Conservation (phyloP, 1,284 basidiomycete species). For the Fomitopsis schrenkii region DNA sequence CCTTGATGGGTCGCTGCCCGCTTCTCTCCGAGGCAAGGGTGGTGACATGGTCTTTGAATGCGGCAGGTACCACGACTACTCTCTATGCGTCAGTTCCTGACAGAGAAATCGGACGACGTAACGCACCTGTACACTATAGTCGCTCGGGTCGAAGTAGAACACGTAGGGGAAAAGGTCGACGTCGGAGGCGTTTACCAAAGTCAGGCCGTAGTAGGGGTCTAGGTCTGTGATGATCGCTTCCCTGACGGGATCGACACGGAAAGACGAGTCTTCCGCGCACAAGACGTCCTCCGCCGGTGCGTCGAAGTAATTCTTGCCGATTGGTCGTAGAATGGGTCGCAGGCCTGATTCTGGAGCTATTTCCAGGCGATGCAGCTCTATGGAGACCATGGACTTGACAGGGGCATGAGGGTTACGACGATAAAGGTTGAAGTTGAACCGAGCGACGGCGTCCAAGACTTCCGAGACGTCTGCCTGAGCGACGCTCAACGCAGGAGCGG, state of each 20-base stretch:
- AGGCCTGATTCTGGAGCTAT: not conserved
- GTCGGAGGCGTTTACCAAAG: not conserved
- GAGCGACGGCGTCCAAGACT: not conserved
- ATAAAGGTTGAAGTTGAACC: constrained; percentile 2
- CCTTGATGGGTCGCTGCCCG: not conserved
- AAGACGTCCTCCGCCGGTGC: not conserved
- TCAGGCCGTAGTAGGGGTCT: not conserved
- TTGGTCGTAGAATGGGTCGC: not conserved
- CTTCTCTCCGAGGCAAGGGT: not conserved
- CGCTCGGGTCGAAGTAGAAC: constrained; percentile 12
- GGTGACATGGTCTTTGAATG: constrained; percentile 3
- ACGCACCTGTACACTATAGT: constrained; percentile 6
- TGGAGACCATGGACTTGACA: not conserved
- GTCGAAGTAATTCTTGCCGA: not conserved
- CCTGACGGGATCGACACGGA: not conserved
- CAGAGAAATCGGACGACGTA: no score
- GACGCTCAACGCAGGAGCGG: not conserved
- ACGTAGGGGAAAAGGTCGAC: constrained; percentile 4
- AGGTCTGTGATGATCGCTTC: constrained; percentile 1
- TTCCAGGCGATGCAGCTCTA: not conserved
- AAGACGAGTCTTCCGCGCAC: not conserved
- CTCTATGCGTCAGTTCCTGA: not conserved
- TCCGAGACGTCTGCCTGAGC: not conserved
- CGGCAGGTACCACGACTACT: constrained; percentile 4
- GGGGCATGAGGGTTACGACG: not conserved